Base-by-base conservation (phyloP, 2,329 filamentous ascomycete species). In the Diaporthe citri region DNA sequence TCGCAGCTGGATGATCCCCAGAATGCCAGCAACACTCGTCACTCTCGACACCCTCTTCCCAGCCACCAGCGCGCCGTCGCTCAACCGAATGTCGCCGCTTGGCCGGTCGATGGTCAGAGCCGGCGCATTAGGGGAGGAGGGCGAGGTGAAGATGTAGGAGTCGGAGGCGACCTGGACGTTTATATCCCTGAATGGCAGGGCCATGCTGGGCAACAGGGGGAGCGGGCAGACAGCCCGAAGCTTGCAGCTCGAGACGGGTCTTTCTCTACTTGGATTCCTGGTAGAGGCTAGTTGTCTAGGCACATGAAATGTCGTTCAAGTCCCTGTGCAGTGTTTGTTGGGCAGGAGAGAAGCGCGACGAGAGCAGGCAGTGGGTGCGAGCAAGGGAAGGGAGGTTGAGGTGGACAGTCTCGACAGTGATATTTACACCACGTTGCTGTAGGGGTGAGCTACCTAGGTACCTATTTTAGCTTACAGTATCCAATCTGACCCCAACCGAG, bases 121-220 rank as follows among this genome's bases (percentile, higher is more conserved):
- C 20, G 95, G 95, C 39, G 96, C 93, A 85, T 96, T 92, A 76
- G 96, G 95, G 4, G 95, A 96, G 0, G 97, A 98, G 39, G 97
- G 97, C 39, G 97, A 99, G 52, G 95, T 96, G 85, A 99, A 99
- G 80, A 95, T 95, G 88, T 99, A 99, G 82, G 97, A 93, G 80
- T 96, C 95, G 80, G 94, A 89, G 71, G 96, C 95, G 78, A 95
- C 94, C 85, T 97, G 95, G 84, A 99, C 92, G 84, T 98, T 99
- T 88, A 98, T 97, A 88, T 99, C 97, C 82, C 96, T 92, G 86
- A 96, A 99, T 31, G 96, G 97, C 79, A 91, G 85, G 60, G 82
- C 80, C 83, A 84, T 84, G 70, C 74, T 78, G 79, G 62, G 72
- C 69, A 36, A 74, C 56, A 72, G 71, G 71, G 57, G 57, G 22